These are phyloP conservation scores for Neurospora sublineolata DNA, from an alignment of 495 filamentous ascomycete genomes.

Conservation along the genomic window DNA sequence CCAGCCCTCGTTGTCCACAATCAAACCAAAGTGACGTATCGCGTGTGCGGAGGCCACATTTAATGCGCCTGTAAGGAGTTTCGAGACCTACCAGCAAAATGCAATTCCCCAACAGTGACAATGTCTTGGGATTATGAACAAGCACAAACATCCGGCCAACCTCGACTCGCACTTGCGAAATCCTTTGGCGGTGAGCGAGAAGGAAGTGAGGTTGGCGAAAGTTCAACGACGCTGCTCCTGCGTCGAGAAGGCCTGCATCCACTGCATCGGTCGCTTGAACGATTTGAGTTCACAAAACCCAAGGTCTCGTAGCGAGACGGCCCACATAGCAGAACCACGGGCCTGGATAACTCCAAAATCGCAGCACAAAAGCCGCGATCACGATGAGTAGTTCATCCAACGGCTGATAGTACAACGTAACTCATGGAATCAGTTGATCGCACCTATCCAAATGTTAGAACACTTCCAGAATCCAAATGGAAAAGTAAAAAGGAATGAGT, in stretches of 20 bases:
- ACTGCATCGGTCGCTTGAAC: constrained; percentile 16
- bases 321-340: constrained; percentile 12
- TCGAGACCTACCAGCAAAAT: not conserved
- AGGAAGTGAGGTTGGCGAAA: not conserved
- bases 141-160: not conserved
- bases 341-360: constrained; percentile 5
- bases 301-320: constrained; percentile 9
- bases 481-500: not conserved
- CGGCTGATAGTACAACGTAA: not conserved
- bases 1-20: not conserved
- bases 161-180: not conserved
- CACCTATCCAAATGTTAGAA: not conserved
- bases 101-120: not conserved
- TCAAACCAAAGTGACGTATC: not conserved
- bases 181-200: not conserved
- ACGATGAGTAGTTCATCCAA: not conserved
- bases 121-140: not conserved
- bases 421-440: not conserved
- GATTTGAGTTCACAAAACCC: constrained; percentile 6
- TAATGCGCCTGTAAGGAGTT: not conserved
- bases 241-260: constrained; percentile 4
- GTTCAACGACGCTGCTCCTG: not conserved
- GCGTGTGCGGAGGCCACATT: not conserved
- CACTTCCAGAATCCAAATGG: not conserved
- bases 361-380: constrained; percentile 1